Conservation (phyloP, 2,329 filamentous ascomycete species). For the Blastomyces parvus region DNA sequence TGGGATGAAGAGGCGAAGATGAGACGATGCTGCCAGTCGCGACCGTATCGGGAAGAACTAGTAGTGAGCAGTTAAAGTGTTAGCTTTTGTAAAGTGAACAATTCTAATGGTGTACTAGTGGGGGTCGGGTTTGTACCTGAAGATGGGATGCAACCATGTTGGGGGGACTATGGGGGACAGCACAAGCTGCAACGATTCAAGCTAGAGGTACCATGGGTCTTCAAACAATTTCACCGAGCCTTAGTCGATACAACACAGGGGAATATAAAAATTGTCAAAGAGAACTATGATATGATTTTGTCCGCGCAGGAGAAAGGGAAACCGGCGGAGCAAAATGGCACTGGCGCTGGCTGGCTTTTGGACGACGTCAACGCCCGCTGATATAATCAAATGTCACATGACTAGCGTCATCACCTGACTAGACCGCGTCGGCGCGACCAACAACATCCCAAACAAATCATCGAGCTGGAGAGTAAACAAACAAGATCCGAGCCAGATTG, state of each 20-base stretch:
- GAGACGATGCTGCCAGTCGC: constrained; percentile 10
- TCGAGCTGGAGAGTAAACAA: constrained; percentile 1
- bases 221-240: neutral
- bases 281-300: neutral
- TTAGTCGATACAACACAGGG: neutral
- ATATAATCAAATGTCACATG: neutral
- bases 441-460: constrained; percentile 1
- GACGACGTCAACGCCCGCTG: neutral
- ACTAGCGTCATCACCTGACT: neutral
- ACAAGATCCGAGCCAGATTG: neutral
- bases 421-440: constrained; percentile 4
- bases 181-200: constrained; percentile 12
- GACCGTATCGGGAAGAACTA: neutral
- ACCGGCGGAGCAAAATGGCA: neutral
- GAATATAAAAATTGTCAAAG: neutral
- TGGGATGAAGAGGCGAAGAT: constrained; percentile 17
- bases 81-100: neutral
- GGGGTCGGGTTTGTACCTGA: constrained; percentile 12
- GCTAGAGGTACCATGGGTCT: constrained; percentile 12
- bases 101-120: neutral
- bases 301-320: neutral
- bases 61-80: neutral
- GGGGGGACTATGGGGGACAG: constrained; percentile 10
- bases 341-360: neutral
- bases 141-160: constrained; percentile 12